Evolutionary conservation across 352 stramenopile species (phyloP).

Genomic region (Pythium sukuiense): DNA sequence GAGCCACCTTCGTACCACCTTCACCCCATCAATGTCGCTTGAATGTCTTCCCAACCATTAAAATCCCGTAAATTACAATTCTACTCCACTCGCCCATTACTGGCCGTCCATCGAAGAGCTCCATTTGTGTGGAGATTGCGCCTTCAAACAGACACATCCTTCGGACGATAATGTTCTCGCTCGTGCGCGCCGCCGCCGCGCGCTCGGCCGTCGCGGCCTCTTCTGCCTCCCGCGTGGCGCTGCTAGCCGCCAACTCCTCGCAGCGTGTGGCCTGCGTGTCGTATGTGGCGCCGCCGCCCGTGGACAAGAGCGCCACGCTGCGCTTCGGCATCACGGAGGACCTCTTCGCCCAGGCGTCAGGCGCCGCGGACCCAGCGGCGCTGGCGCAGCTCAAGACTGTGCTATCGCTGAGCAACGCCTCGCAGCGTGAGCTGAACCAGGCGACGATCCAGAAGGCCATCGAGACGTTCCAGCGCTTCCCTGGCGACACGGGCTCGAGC

Average conservation of each 20-base stretch:
- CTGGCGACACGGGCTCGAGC: slow-evolving; percentile 82
- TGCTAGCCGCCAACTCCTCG: slow-evolving; percentile 7
- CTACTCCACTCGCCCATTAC: background rate
- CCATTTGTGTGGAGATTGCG: background rate
- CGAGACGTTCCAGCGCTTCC: slow-evolving; percentile 86
- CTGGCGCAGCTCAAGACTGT: slow-evolving; percentile 67
- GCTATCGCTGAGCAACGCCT: slow-evolving; percentile 75
- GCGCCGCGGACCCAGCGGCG: slow-evolving; percentile 28
- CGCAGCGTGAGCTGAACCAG: slow-evolving; percentile 84
- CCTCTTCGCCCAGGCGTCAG: slow-evolving; percentile 38
- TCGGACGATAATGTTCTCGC: background rate
- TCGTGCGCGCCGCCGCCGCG: slow-evolving; percentile 5
- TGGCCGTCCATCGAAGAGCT: slow-evolving; percentile 4
- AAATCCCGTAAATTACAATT: slow-evolving; percentile 6
- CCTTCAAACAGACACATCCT: background rate
- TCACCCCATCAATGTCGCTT: background rate
- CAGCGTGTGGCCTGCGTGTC: slow-evolving; percentile 30
- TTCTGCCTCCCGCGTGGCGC: slow-evolving; percentile 3
- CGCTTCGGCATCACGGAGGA: slow-evolving; percentile 67
- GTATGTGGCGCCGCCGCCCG: slow-evolving; percentile 65
- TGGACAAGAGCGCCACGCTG: slow-evolving; percentile 53
- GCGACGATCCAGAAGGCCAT: slow-evolving; percentile 76
- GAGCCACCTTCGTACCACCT: background rate
- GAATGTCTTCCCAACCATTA: background rate
- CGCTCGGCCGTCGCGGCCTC: slow-evolving; percentile 9